phyloP scores from a whole-genome alignment of 108 stramenopile species.

The Cylindrotheca fusiformis region DNA sequence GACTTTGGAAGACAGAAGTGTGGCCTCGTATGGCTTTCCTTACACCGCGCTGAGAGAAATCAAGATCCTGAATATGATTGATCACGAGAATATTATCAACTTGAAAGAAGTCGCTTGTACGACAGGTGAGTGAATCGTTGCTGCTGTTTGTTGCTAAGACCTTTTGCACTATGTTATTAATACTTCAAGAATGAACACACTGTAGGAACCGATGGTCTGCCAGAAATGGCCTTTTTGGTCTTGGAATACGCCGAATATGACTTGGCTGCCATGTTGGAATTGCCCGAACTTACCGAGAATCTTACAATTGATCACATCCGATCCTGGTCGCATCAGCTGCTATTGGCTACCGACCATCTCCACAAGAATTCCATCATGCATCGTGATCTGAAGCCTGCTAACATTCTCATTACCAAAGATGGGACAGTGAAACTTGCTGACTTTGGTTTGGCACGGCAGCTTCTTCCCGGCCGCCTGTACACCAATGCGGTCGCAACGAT shows the following conservation, averaged over 20 bases:
- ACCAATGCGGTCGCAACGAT: constrained; percentile 84
- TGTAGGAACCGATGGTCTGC: neutral
- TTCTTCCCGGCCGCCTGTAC: constrained; percentile 51
- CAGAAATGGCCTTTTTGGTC: neutral
- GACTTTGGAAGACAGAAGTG: neutral
- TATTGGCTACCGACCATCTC: neutral
- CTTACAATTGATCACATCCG: neutral
- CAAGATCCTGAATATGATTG: neutral
- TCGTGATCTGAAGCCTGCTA: constrained; percentile 89
- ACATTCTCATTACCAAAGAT: constrained; percentile 64
- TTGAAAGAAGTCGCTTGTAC: neutral
- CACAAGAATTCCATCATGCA: constrained; percentile 68
- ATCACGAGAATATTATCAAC: neutral
- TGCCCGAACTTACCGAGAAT: neutral
- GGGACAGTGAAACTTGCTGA: constrained; percentile 64
- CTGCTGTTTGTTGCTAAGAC: too few species aligned
- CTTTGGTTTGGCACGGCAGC: constrained; percentile 90
- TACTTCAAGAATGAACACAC: too few species aligned
- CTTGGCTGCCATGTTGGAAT: neutral
- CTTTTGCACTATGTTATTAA: too few species aligned
- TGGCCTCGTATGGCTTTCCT: neutral
- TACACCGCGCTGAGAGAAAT: neutral
- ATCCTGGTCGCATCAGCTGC: neutral
- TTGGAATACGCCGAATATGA: neutral
- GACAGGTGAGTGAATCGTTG: neutral